Evolutionary conservation across 495 filamentous ascomycete species (phyloP).

Genomic region (Daldinia loculata): DNA sequence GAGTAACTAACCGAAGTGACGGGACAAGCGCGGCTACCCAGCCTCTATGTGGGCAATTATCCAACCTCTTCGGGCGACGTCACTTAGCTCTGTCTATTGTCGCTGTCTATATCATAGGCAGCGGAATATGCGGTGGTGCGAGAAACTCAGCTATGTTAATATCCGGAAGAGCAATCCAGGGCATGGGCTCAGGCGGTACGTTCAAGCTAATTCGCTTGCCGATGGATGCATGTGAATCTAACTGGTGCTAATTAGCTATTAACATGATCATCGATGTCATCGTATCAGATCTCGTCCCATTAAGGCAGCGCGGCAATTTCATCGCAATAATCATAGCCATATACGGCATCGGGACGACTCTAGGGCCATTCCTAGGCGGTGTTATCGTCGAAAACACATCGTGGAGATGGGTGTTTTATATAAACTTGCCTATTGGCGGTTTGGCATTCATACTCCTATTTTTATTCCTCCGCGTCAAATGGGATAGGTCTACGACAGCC

Average conservation of each 20-base stretch:
- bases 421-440: slow-evolving; percentile 47
- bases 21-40: slow-evolving; percentile 30
- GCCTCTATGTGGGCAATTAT: slow-evolving; percentile 54
- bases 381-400: slow-evolving; percentile 66
- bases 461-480: slow-evolving; percentile 46
- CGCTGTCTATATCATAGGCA: slow-evolving; percentile 54
- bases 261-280: slow-evolving; percentile 52
- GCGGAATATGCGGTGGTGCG: slow-evolving; percentile 52
- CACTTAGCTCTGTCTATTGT: slow-evolving; percentile 54
- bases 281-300: slow-evolving; percentile 75
- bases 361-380: slow-evolving; percentile 80
- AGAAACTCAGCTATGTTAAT: slow-evolving; percentile 67
- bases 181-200: slow-evolving; percentile 80
- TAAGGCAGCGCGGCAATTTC: slow-evolving; percentile 69
- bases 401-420: slow-evolving; percentile 48
- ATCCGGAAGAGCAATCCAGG: slow-evolving; percentile 78
- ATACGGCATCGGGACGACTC: slow-evolving; percentile 76
- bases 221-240: not conserved
- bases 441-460: slow-evolving; percentile 41
- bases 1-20: not conserved
- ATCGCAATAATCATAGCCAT: slow-evolving; percentile 67
- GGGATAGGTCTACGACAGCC: slow-evolving; percentile 31
- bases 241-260: slow-evolving; percentile 20
- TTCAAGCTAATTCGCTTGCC: not conserved
- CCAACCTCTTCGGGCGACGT: slow-evolving; percentile 62